Evolutionary conservation across 306 rosid species (phyloP), one percentile per base, ranked within the genome.

Genomic region (Cicer arietinum): DNA sequence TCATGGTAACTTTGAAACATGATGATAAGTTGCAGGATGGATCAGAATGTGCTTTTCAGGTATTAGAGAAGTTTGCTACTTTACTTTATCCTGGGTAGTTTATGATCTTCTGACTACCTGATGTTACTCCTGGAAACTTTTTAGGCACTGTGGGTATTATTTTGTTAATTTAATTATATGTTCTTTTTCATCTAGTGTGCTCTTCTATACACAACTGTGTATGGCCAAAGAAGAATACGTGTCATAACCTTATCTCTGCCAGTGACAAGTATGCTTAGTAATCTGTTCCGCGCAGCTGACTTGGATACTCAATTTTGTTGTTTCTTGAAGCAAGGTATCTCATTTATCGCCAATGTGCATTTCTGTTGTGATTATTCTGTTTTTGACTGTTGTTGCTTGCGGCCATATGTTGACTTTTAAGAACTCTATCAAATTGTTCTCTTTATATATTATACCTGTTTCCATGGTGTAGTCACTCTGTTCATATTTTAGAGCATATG

Each of bases 11-110:
- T 60, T 77, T 94, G 81, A 94, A 94, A 81, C 97, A 94, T 7
- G 99, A 94, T 68, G 99, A 94, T 77, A 94, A 94, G 86, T 88
- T 94, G 80, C 97, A 89, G 85, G 99, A 94, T 82, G 99, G 99
- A 77, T 85, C 97, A 56, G 99, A 94, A 83, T 94, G 97, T 85
- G 81, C 95, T 78, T 89, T 94, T 85, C 99, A 94, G 99, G 99
- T 92, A 90, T 46, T 48, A 58, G 45, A 44, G 46, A 69, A 70
- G 48, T 80, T 81, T 70, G 59, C 59, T 80, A 73, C 42, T 48
- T 40, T 58, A 61, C 50, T 53, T 50, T 67, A 66, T 79, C 64
- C 39, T 18, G 5, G 25, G 63, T 44, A 69, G 73, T 67, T 74
- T 59, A 59, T 30, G 65, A 71, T 79, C 65, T 58, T 72, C 12